These are phyloP conservation scores for Fusarium buharicum DNA, from an alignment of 2,329 filamentous ascomycete genomes.

Conservation along the genomic window DNA sequence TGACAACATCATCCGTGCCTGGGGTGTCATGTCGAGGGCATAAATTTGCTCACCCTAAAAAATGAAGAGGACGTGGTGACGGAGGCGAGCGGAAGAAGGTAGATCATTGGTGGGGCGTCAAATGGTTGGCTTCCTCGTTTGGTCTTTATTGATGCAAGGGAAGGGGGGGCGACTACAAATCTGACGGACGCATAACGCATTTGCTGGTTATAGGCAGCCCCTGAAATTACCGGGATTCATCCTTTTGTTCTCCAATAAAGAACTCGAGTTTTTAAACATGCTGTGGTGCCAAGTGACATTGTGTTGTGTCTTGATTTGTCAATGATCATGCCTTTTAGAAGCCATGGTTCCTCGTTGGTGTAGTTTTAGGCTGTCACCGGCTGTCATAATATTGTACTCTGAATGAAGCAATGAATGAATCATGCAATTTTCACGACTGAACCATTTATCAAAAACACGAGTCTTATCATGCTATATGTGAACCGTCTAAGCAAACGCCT, in stretches of 20 bases:
- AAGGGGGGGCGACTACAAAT: slow-evolving; percentile 49
- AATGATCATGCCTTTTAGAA: no score
- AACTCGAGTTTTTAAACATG: slow-evolving; percentile 48
- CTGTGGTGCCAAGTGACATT: background rate
- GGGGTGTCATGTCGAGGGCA: slow-evolving; percentile 96
- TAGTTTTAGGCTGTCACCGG: background rate
- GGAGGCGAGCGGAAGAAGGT: slow-evolving; percentile 50
- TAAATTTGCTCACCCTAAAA: slow-evolving; percentile 58
- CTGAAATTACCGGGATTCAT: slow-evolving; percentile 54
- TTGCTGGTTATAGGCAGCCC: slow-evolving; percentile 54
- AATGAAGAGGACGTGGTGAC: slow-evolving; percentile 42
- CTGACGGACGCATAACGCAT: slow-evolving; percentile 53
- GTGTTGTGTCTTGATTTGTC: background rate
- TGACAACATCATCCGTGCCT: slow-evolving; percentile 98
- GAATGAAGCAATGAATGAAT: background rate
- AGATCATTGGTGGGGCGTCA: slow-evolving; percentile 60
- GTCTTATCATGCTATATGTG: background rate
- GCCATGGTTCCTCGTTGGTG: no score
- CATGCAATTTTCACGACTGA: background rate
- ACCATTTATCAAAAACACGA: background rate
- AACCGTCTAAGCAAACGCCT: slow-evolving; percentile 11
- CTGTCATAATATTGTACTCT: no score
- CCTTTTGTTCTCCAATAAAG: slow-evolving; percentile 55
- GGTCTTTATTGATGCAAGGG: slow-evolving; percentile 56
- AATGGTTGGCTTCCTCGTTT: slow-evolving; percentile 59